Base-by-base conservation (phyloP, 2,329 filamentous ascomycete species). In the Lecanoromycetidae sp. region DNA sequence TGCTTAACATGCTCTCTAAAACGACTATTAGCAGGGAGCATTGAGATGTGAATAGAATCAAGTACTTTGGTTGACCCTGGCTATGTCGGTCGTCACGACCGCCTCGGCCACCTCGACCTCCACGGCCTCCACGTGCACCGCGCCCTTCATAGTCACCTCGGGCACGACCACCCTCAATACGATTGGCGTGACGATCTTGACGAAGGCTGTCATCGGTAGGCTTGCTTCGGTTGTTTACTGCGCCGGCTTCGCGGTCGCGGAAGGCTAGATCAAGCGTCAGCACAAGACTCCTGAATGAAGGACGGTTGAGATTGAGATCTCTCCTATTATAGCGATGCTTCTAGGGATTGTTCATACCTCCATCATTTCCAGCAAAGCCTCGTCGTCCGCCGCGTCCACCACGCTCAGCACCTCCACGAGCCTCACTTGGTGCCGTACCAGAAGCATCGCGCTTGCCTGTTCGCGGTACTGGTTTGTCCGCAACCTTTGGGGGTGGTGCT, bases 391-490 rank as follows among this genome's bases (percentile, higher is more conserved):
- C 70, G 54, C 72, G 71, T 56, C 69, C 68, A 55, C 65, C 62
- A 55, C 63, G 61, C 35, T 59, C 47, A 35, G 51, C 52, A 33
- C 55, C 55, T 34, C 56, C 50, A 57, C 62, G 59, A 57, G 63
- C 66, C 52, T 63, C 63, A 49, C 58, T 57, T 50, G 84, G 79
- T 61, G 79, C 76, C 65, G 87, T 79, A 65, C 79, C 79, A 64
- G 84, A 81, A 64, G 77, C 82, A 71, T 90, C 88, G 73, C 87
- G 86, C 82, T 95, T 95, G 66, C 77, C 78, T 65, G 77, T 76
- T 67, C 87, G 82, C 62, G 79, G 72, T 57, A 74, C 69, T 57
- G 80, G 77, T 80, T 91, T 94, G 68, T 94, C 87, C 65, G 91
- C 77, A 66, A 85, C 84, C 79, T 87, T 91, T 61, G 85, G 80